phyloP scores from a whole-genome alignment of 2,329 filamentous ascomycete genomes.

The Nigrospora oryzae region DNA sequence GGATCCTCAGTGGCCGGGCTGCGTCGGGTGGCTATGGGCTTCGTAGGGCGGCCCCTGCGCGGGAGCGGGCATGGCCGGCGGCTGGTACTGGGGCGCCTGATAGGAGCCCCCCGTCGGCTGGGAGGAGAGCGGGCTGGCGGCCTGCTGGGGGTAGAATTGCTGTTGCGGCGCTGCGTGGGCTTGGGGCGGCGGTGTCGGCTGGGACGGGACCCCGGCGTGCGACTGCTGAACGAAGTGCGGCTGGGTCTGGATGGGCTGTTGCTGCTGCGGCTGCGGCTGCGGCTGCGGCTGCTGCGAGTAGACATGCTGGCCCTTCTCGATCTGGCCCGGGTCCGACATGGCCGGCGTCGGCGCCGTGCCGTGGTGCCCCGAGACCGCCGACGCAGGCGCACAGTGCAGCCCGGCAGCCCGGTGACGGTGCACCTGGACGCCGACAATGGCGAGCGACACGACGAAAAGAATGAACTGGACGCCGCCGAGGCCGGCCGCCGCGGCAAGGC shows the following conservation, averaged over 20 bases:
- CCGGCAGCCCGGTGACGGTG: conserved; percentile 34
- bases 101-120: conserved; percentile 11
- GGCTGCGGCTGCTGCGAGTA: conserved; percentile 4
- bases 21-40: conserved; percentile 4
- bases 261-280: conserved; percentile 1
- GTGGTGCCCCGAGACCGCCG: conserved; percentile 8
- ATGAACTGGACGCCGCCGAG: conserved; percentile 32
- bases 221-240: background rate
- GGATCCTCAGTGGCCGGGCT: too few relatives aligned
- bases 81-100: conserved; percentile 7
- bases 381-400: conserved; percentile 26
- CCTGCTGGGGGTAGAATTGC: conserved; percentile 7
- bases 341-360: conserved; percentile 5
- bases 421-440: conserved; percentile 30
- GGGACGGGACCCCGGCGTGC: background rate
- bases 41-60: conserved; percentile 7
- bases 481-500: conserved; percentile 25
- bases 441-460: conserved; percentile 30
- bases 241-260: background rate
- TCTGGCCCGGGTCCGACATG: conserved; percentile 3
- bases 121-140: conserved; percentile 8
- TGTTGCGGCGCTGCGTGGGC: conserved; percentile 3
- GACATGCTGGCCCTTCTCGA: conserved; percentile 15
- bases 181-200: conserved; percentile 6
- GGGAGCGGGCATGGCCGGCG: conserved; percentile 4